A percentile compares a stretch with the other conserved stretches of the same genome.
Evolutionary conservation across 345 rosid genomes (phyloP).

Genomic region (Clausena lansium): DNA sequence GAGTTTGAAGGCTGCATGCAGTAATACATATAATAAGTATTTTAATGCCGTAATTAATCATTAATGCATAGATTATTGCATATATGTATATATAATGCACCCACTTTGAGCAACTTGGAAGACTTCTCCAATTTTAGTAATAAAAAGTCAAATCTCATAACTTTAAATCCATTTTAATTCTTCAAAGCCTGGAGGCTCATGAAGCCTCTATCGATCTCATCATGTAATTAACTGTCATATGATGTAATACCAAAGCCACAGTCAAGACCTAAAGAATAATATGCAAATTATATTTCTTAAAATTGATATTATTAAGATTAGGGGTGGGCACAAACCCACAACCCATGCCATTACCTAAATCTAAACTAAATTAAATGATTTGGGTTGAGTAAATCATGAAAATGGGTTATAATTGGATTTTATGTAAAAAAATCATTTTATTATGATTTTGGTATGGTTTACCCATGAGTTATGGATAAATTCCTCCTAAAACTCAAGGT

Average conservation of each 20-base stretch:
- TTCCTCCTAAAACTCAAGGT: too few relatives aligned
- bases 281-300: not conserved
- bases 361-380: too few relatives aligned
- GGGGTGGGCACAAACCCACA: too few relatives aligned
- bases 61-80: not conserved
- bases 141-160: not conserved
- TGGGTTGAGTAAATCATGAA: too few relatives aligned
- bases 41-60: not conserved
- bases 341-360: too few relatives aligned
- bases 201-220: not conserved
- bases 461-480: too few relatives aligned
- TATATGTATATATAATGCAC: not conserved
- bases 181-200: not conserved
- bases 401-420: too few relatives aligned
- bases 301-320: too few relatives aligned
- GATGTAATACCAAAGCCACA: not conserved
- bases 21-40: not conserved
- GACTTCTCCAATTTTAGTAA: not conserved
- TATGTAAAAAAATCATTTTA: too few relatives aligned
- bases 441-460: too few relatives aligned
- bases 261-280: too few relatives aligned
- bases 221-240: not conserved
- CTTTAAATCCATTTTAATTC: too few relatives aligned
- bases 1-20: not conserved
- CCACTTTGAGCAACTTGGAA: not conserved